These are phyloP conservation scores for Gossypium longicalyx DNA, from an alignment of 345 rosid genomes.

Conservation along the genomic window DNA sequence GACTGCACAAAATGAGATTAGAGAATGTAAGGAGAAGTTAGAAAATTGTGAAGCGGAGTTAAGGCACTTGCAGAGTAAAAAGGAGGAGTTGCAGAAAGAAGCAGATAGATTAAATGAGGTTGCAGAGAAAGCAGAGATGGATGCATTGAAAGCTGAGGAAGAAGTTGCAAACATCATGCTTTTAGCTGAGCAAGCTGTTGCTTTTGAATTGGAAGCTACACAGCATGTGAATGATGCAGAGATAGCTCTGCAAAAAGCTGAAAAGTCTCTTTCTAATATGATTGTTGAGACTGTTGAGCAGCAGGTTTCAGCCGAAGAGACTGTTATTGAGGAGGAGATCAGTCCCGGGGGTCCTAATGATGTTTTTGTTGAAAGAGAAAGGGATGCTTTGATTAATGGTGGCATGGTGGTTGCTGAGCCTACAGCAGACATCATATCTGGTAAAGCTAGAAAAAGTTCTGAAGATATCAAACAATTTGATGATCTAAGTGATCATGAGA, in stretches of 20 bases:
- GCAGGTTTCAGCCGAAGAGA: neutral
- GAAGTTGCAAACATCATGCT: neutral
- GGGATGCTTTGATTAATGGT: neutral
- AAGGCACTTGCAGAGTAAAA: neutral
- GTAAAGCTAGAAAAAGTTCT: neutral
- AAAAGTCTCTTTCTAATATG: neutral
- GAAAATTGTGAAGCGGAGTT: neutral
- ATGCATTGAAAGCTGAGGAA: neutral
- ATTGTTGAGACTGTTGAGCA: neutral
- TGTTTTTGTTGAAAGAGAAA: constrained; percentile 6
- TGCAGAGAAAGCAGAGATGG: constrained; percentile 3
- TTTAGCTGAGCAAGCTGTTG: constrained; percentile 5
- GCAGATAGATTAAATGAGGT: neutral
- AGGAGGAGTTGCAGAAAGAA: neutral
- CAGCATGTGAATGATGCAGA: neutral
- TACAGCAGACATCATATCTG: neutral
- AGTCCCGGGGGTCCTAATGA: neutral
- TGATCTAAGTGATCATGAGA: constrained; percentile 4
- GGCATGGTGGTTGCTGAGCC: neutral
- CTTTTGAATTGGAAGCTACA: constrained; percentile 3
- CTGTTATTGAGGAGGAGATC: neutral
- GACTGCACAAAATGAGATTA: neutral
- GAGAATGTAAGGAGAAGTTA: constrained; percentile 1
- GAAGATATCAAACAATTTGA: neutral
- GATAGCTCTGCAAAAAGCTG: neutral